Evolutionary conservation across 2,329 filamentous ascomycete genomes (phyloP), one percentile per base, ranked within the genome.

Genomic region (Blumeriella jaapii): DNA sequence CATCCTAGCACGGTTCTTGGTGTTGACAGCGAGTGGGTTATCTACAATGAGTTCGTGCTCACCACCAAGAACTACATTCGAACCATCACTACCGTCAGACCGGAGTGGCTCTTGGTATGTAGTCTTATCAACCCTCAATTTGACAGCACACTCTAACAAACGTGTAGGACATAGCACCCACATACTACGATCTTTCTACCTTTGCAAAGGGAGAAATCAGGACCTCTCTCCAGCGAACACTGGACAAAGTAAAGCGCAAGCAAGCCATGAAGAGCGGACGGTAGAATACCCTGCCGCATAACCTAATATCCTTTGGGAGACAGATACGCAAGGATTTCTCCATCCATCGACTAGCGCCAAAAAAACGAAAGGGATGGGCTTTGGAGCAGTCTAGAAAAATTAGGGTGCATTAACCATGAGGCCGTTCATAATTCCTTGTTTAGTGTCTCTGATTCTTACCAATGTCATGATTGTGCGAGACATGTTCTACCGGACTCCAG

Each of bases 31-130:
- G 91, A 98, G 49, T 98, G 91, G 91, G 84, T 98, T 16, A 65
- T 98, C 16, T 98, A 98, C 63, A 94, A 96, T 53, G 93, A 98
- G 57, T 98, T 96, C 55, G 91, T 98, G 9, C 73, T 98, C 37
- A 98, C 91, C 1, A 91, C 82, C 34, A 95, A 98, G 71, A 93
- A 96, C 63, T 98, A 95, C 59, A 89, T 98, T 51, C 75, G 93
- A 38, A 95, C 85, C 0, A 85, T 95, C 30, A 96, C 87, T 9
- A 78, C 82, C 18, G 80, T 98, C 36, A 82, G 83, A 57, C 83
- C 89, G 1, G 91, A 98, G 60, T 98, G 91, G 91, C 65, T 98
- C 42, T 57, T 96, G 60, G 83, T 87, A 68, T 29, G 42, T 41
- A 9, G n/a, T 19, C 16, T 3, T 10, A 10, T 24, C 7, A 24